Evolutionary conservation across 495 filamentous ascomycete species (phyloP).

Genomic region (Neurospora sublineolata): DNA sequence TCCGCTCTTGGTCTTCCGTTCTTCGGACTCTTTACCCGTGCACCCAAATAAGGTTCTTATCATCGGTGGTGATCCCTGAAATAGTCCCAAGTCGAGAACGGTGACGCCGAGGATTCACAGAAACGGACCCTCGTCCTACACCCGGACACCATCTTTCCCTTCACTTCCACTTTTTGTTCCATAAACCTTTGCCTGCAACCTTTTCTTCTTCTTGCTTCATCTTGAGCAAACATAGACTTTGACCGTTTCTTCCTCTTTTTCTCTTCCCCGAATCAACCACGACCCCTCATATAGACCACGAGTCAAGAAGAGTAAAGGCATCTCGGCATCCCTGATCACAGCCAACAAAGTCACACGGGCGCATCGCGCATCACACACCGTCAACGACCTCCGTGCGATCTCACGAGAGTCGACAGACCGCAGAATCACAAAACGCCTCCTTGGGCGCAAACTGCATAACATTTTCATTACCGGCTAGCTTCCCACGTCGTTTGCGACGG

Average conservation of each 20-base stretch:
- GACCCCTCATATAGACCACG: background rate
- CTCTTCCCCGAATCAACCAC: background rate
- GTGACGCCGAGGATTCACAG: background rate
- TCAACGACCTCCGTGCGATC: background rate
- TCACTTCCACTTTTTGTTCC: background rate
- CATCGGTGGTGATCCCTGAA: background rate
- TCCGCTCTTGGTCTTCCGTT: background rate
- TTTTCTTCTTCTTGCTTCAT: background rate
- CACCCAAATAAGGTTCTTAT: background rate
- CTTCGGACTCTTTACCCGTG: background rate
- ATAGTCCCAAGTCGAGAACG: background rate
- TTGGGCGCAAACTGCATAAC: background rate
- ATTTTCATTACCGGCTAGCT: background rate
- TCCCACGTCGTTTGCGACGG: background rate
- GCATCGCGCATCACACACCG: background rate
- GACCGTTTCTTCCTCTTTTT: background rate
- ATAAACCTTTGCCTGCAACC: background rate
- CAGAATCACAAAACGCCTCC: background rate
- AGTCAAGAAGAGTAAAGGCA: background rate
- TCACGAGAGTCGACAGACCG: background rate
- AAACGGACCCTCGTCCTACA: background rate
- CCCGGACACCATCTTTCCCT: background rate
- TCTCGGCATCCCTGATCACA: background rate
- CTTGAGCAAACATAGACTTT: background rate
- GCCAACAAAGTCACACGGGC: background rate